A percentile compares a stretch with the other conserved stretches of the same genome.
Evolutionary conservation across 1,284 basidiomycete genomes (phyloP).

Genomic region (Naganishia liquefaciens): DNA sequence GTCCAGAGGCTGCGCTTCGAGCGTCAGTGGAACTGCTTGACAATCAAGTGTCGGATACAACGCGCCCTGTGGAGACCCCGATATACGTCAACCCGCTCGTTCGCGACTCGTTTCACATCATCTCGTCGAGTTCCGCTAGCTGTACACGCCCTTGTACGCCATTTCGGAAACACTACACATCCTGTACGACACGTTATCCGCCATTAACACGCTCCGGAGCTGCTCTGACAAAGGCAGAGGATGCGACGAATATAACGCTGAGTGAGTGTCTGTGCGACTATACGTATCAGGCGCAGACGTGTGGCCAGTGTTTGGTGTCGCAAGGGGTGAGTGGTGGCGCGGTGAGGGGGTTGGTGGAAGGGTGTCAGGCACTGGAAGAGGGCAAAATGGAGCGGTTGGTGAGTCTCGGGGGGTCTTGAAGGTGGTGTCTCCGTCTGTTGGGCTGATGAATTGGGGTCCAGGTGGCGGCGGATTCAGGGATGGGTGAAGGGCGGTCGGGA

Average conservation of each 20-base stretch:
- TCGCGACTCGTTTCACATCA: slow-evolving; percentile 4
- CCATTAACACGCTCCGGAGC: not conserved
- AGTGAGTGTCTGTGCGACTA: slow-evolving; percentile 15
- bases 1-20: not conserved
- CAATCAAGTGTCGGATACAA: too few relatives aligned
- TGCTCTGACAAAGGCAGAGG: not conserved
- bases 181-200: not conserved
- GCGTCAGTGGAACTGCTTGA: too few relatives aligned
- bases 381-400: not conserved
- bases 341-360: not conserved
- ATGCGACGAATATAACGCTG: not conserved
- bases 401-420: not conserved
- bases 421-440: not conserved
- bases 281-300: slow-evolving; percentile 14
- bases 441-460: not conserved
- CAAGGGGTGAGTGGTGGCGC: not conserved
- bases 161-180: not conserved
- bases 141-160: slow-evolving; percentile 1
- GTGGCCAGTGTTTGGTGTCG: slow-evolving; percentile 12
- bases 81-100: not conserved
- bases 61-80: too few relatives aligned
- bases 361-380: not conserved
- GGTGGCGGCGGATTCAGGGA: not conserved
- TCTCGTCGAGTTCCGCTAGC: not conserved
- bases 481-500: too few relatives aligned